Conservation (phyloP, 2,329 filamentous ascomycete genomes). For the Xylariaceae sp. region DNA sequence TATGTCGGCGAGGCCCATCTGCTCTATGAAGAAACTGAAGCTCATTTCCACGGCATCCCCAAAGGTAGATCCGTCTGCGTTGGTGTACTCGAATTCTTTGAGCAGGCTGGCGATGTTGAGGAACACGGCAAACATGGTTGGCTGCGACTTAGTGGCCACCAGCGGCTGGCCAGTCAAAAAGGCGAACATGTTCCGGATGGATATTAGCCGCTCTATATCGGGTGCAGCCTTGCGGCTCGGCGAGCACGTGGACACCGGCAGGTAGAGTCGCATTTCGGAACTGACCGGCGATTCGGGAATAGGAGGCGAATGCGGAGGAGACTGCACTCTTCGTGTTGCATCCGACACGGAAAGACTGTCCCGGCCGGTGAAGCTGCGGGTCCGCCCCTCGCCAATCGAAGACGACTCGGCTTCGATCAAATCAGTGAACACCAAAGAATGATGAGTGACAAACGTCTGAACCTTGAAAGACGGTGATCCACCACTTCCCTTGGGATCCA, state of each 20-base stretch:
- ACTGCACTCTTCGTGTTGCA: slow-evolving; percentile 39
- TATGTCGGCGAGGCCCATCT: slow-evolving; percentile 74
- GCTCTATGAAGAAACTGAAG: slow-evolving; percentile 72
- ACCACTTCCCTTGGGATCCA: slow-evolving; percentile 49
- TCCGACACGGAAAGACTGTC: slow-evolving; percentile 48
- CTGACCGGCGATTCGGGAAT: slow-evolving; percentile 33
- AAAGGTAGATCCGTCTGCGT: slow-evolving; percentile 53
- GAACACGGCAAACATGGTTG: slow-evolving; percentile 52
- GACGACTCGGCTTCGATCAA: slow-evolving; percentile 45
- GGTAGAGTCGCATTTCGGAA: slow-evolving; percentile 49
- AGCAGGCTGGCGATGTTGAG: slow-evolving; percentile 51
- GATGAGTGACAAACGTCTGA: slow-evolving; percentile 48
- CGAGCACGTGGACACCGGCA: slow-evolving; percentile 44
- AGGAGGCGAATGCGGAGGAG: slow-evolving; percentile 39
- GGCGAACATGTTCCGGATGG: slow-evolving; percentile 62
- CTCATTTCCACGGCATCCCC: slow-evolving; percentile 59
- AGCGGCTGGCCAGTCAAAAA: slow-evolving; percentile 61
- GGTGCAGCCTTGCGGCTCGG: slow-evolving; percentile 37
- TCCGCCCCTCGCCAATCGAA: slow-evolving; percentile 31
- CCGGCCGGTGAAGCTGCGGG: slow-evolving; percentile 46
- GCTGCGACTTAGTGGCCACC: slow-evolving; percentile 51
- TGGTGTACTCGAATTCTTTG: slow-evolving; percentile 54
- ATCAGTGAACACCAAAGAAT: slow-evolving; percentile 52
- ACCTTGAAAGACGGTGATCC: slow-evolving; percentile 59
- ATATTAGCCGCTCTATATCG: slow-evolving; percentile 54